Evolutionary conservation across 2,329 filamentous ascomycete species (phyloP).

Genomic region (Clonostachys rosea): DNA sequence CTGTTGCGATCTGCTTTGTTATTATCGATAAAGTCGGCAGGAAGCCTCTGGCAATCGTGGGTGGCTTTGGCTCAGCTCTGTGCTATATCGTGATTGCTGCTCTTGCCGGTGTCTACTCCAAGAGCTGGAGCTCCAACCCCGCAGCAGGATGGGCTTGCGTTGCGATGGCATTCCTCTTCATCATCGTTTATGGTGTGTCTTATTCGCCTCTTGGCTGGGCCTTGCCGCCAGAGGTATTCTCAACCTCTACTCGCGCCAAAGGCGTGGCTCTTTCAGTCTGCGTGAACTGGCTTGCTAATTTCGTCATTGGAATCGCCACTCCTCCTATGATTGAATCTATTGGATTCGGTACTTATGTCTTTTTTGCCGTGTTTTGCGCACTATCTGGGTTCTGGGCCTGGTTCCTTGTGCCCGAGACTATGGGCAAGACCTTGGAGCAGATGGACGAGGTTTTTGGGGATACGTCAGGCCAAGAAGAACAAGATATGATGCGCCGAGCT

Average conservation of each 20-base stretch:
- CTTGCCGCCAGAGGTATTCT: background rate
- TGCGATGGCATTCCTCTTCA: background rate
- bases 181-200: background rate
- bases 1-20: conserved; percentile 3
- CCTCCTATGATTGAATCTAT: conserved; percentile 48
- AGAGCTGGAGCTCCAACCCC: background rate
- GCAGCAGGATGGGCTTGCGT: background rate
- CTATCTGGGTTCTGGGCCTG: conserved; percentile 42
- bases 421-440: conserved; percentile 43
- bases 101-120: background rate
- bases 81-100: background rate
- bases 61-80: conserved; percentile 29
- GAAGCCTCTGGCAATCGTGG: conserved; percentile 33
- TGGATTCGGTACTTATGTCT: conserved; percentile 41
- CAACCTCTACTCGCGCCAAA: background rate
- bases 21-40: conserved; percentile 38
- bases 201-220: background rate
- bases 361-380: conserved; percentile 47
- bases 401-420: conserved; percentile 51
- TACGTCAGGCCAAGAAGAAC: background rate
- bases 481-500: background rate
- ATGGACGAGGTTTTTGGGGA: conserved; percentile 30
- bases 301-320: conserved; percentile 34
- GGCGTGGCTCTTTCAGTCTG: background rate
- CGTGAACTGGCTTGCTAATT: background rate